These are phyloP conservation scores for Alternaria sp. DNA, from an alignment of 2,329 filamentous ascomycete species.

Conservation along the genomic window DNA sequence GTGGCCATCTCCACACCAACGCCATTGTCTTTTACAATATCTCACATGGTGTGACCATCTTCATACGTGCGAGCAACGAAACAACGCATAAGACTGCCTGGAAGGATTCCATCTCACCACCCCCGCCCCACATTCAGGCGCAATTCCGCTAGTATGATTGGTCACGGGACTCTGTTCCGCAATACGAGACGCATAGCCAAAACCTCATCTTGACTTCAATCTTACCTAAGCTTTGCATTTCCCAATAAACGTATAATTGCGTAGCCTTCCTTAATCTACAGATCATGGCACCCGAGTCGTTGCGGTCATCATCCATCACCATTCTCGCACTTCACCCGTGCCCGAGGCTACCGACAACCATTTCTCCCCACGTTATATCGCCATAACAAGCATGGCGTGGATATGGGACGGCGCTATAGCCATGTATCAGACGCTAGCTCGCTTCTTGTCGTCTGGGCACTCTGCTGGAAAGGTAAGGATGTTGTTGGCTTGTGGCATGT, in stretches of 20 bases:
- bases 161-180: neutral
- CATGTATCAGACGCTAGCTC: neutral
- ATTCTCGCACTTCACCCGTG: neutral
- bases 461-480: neutral
- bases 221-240: neutral
- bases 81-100: no score
- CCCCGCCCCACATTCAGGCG: neutral
- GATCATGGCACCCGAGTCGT: no score
- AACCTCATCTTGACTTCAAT: neutral
- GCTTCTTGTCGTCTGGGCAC: neutral
- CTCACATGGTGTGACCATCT: neutral
- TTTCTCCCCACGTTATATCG: neutral
- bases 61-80: neutral
- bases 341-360: neutral
- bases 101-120: no score
- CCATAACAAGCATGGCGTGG: neutral
- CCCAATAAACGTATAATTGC: no score
- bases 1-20: neutral
- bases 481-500: neutral
- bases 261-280: no score
- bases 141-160: neutral
- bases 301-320: no score
- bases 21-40: neutral
- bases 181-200: neutral
- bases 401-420: neutral